Conservation (phyloP, 1,139 yeast species). For the Kurtzmaniella quercitrusa region DNA sequence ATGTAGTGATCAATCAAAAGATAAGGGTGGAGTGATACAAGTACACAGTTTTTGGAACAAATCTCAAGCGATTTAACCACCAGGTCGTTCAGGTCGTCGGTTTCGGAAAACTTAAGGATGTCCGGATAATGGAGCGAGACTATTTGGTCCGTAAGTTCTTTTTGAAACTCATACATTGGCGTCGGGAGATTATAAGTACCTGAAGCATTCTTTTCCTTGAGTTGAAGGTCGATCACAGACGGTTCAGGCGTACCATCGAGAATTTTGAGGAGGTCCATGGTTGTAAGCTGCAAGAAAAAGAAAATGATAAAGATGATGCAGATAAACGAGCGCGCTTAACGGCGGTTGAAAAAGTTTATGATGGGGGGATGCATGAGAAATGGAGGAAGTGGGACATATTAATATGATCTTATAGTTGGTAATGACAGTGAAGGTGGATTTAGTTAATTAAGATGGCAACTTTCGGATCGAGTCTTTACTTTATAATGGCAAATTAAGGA, state of each 20-base stretch:
- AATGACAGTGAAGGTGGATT: too few relatives aligned
- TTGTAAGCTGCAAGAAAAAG: not conserved
- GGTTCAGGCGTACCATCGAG: constrained; percentile 87
- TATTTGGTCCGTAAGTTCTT: constrained; percentile 88
- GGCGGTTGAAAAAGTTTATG: not conserved
- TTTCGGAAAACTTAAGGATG: constrained; percentile 80
- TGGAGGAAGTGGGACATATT: too few relatives aligned
- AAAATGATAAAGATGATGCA: not conserved
- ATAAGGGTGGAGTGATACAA: constrained; percentile 87
- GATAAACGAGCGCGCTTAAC: not conserved
- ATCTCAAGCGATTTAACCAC: constrained; percentile 67
- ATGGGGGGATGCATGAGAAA: not conserved
- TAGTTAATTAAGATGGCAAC: too few relatives aligned
- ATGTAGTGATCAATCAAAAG: constrained; percentile 77
- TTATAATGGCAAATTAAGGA: too few relatives aligned
- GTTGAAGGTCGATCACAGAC: constrained; percentile 55
- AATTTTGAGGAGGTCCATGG: constrained; percentile 73
- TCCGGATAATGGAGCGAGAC: constrained; percentile 89
- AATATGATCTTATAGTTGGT: too few relatives aligned
- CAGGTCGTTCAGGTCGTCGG: constrained; percentile 52
- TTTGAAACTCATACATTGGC: constrained; percentile 85
- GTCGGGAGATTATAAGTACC: constrained; percentile 83
- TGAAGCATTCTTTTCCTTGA: constrained; percentile 34
- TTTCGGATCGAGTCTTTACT: too few relatives aligned
- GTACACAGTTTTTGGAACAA: constrained; percentile 68